These are phyloP conservation scores for Fraxinus nigra DNA, from an alignment of 305 asterid genomes.

Conservation along the genomic window DNA sequence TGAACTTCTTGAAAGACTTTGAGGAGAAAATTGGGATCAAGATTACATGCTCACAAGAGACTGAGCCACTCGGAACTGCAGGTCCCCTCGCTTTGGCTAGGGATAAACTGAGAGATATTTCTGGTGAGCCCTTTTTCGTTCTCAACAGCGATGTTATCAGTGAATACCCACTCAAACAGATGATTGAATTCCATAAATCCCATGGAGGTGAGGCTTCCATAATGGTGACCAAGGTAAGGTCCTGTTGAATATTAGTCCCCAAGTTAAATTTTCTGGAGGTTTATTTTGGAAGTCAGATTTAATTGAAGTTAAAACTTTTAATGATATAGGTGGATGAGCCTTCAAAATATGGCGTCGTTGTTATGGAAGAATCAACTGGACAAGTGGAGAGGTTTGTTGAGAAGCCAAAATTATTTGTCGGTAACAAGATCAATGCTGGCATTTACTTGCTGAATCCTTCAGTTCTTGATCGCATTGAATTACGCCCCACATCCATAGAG, in stretches of 20 bases:
- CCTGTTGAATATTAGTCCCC: background rate
- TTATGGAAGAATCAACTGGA: constrained; percentile 78
- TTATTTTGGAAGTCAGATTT: background rate
- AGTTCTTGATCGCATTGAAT: constrained; percentile 70
- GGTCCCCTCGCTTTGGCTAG: constrained; percentile 96
- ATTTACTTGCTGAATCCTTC: constrained; percentile 85
- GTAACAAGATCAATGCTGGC: constrained; percentile 92
- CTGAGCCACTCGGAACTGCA: constrained; percentile 95
- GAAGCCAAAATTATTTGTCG: constrained; percentile 93
- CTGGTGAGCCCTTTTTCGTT: constrained; percentile 87
- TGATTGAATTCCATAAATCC: constrained; percentile 84
- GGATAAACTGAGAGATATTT: constrained; percentile 69
- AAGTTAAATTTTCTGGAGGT: background rate
- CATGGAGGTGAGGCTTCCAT: constrained; percentile 96
- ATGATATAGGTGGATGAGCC: constrained; percentile 80
- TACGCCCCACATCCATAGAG: constrained; percentile 86
- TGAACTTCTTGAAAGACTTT: constrained; percentile 87
- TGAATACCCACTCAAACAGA: constrained; percentile 79
- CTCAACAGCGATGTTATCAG: constrained; percentile 93
- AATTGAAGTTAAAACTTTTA: background rate
- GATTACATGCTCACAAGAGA: constrained; percentile 88
- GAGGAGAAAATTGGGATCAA: constrained; percentile 80
- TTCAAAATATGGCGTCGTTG: constrained; percentile 90
- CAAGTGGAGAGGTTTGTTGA: constrained; percentile 87
- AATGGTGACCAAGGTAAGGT: constrained; percentile 80